These are phyloP conservation scores for Protea cynaroides DNA, from an alignment of 164 flowering plant genomes.

Conservation along the genomic window DNA sequence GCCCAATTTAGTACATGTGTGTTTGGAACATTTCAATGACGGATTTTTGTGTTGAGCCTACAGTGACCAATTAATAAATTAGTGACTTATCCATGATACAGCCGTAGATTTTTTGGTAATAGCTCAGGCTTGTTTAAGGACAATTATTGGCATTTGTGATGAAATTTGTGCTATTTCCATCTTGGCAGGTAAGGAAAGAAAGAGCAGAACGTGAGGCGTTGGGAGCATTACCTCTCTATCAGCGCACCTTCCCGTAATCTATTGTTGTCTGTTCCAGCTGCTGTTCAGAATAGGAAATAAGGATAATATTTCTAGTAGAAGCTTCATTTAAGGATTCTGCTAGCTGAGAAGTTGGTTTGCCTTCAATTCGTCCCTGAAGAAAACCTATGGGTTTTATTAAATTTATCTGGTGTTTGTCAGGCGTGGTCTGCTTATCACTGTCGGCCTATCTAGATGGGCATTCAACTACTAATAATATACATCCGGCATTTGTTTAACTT, in stretches of 20 bases:
- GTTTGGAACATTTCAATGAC: too few relatives aligned
- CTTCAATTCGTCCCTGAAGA: neutral
- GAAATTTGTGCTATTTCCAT: neutral
- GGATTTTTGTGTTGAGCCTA: too few relatives aligned
- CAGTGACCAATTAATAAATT: too few relatives aligned
- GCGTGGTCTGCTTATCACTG: neutral
- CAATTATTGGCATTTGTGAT: neutral
- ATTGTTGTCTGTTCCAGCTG: neutral
- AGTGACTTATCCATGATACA: too few relatives aligned
- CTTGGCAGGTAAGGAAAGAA: slow-evolving; percentile 18
- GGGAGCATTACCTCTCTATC: slow-evolving; percentile 20
- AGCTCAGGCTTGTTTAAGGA: too few relatives aligned
- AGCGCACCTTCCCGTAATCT: slow-evolving; percentile 17
- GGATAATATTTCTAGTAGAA: neutral
- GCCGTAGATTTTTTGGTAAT: too few relatives aligned
- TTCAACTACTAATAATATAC: neutral
- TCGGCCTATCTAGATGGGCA: neutral
- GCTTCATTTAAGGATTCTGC: neutral
- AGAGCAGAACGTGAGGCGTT: slow-evolving; percentile 19
- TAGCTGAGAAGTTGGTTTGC: neutral
- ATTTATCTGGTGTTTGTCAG: neutral
- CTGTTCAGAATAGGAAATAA: neutral
- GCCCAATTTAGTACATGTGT: too few relatives aligned
- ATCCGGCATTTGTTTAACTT: neutral
- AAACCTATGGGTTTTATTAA: neutral